Evolutionary conservation across 106 monocot genomes (phyloP).

Genomic region (Phalaenopsis aphrodite): DNA sequence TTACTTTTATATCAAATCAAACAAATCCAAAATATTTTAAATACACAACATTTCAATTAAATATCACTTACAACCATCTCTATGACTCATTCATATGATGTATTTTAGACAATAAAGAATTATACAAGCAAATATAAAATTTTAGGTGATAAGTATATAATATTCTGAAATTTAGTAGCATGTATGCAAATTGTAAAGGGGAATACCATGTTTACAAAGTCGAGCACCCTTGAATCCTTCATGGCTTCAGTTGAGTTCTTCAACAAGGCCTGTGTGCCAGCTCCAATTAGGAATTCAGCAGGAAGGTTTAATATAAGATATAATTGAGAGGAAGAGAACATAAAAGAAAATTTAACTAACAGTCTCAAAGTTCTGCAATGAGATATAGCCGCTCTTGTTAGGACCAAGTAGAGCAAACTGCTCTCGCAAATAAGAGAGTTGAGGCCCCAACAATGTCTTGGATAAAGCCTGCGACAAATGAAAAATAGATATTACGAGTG

Average conservation of each 20-base stretch:
- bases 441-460: slow-evolving; percentile 54
- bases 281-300: background rate
- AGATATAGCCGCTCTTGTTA: slow-evolving; percentile 75
- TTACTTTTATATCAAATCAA: too few species aligned
- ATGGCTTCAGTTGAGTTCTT: slow-evolving; percentile 75
- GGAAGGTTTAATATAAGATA: background rate
- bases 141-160: too few species aligned
- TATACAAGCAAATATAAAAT: too few species aligned
- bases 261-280: slow-evolving; percentile 40
- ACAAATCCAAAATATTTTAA: too few species aligned
- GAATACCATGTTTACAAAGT: slow-evolving; percentile 67
- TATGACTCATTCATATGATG: too few species aligned
- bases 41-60: too few species aligned
- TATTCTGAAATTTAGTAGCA: too few species aligned
- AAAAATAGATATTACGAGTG: background rate
- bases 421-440: slow-evolving; percentile 62
- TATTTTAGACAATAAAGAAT: too few species aligned
- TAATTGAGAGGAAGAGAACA: background rate
- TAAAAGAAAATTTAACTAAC: slow-evolving; percentile 20
- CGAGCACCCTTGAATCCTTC: slow-evolving; percentile 73
- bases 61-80: too few species aligned
- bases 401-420: slow-evolving; percentile 78
- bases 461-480: slow-evolving; percentile 52
- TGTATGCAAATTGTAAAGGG: background rate
- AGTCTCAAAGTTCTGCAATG: slow-evolving; percentile 71